Conservation (phyloP, 208 protist species). For the Crithidia sp. region DNA sequence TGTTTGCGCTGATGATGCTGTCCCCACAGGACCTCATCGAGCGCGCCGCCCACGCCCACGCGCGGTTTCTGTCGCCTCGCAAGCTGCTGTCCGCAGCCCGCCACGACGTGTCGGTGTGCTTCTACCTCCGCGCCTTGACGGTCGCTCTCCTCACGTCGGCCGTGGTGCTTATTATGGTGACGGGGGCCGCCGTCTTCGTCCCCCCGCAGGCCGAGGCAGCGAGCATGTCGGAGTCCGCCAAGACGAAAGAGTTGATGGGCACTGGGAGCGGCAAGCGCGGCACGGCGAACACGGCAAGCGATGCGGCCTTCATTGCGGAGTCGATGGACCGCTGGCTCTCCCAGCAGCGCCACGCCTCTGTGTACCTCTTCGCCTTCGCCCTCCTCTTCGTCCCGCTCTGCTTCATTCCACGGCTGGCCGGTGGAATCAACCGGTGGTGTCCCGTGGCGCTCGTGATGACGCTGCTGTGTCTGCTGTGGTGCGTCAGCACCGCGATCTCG, state of each 20-base stretch:
- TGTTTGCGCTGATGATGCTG: conserved; percentile 36
- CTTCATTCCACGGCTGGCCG: conserved; percentile 33
- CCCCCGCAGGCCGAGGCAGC: conserved; percentile 23
- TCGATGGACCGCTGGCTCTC: conserved; percentile 19
- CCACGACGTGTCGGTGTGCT: conserved; percentile 34
- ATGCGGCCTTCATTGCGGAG: conserved; percentile 1
- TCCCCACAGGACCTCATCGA: conserved; percentile 31
- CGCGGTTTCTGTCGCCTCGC: conserved; percentile 16
- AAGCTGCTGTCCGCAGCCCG: conserved; percentile 28
- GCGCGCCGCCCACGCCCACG: conserved; percentile 28
- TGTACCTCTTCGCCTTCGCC: conserved; percentile 26
- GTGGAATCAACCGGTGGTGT: conserved; percentile 30
- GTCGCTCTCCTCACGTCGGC: conserved; percentile 31
- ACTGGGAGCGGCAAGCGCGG: conserved; percentile 15
- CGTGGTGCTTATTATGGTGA: conserved; percentile 26
- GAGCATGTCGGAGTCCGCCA: conserved; percentile 13
- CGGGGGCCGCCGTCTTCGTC: conserved; percentile 31
- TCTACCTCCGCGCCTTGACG: conserved; percentile 32
- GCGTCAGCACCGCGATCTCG: conserved; percentile 27
- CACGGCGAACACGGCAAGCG: conserved; percentile 7
- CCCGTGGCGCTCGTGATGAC: conserved; percentile 30
- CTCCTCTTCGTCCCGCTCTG: conserved; percentile 33
- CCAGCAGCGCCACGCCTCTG: conserved; percentile 28
- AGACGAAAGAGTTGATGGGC: conserved; percentile 24
- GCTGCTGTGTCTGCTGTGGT: conserved; percentile 31